Base-by-base conservation (phyloP, 192 early-diverging fungal species). In the Entomortierella lignicola region DNA sequence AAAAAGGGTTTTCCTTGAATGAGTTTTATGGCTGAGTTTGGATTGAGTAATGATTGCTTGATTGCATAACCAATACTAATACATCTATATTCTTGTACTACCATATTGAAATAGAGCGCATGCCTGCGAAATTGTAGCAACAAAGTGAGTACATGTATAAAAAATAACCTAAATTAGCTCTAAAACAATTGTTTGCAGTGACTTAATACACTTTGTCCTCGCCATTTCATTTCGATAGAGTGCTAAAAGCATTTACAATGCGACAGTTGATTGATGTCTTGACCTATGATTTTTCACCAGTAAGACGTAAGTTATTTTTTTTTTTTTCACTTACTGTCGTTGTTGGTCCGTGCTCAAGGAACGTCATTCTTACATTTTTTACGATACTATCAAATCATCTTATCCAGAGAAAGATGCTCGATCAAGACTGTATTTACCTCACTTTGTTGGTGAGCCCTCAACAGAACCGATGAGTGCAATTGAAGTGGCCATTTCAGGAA, bases 71-170 rank as follows among this genome's bases (percentile, higher is more conserved):
- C 39, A 43, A 23, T 20, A 11, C 6, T 42, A 10, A 42, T 42
- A 47, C 48, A 15, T 21, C 26, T 64, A 41, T 39, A 37, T 31
- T 64, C 15, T 39, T 62, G 60, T 62, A 10, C 60, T 3, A 61
- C 29, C 21, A 25, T 53, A 6, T 31, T 2, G n/a, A 12, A 50
- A 54, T 58, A 72, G 82, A 42, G 82, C 82, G 5, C 66, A 83
- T 63, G 75, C 79, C 41, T 83, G 82, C 67, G 75, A 83, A 57
- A 66, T 83, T 43, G 82, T 83, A 3, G 82, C 82, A 0, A 83
- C 66, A 65, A 83, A 80, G 82, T 83, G 66, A 48, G 51, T 8
- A 31, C n/a, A n/a, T n/a, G n/a, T n/a, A 37, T 7, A 37, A 37
- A 37, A 37, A 37, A 37, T 59, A 34, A 56, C 30, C 55, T 25